Conservation (phyloP, 177 flowering plant genomes). For the Vitis hybrid region DNA sequence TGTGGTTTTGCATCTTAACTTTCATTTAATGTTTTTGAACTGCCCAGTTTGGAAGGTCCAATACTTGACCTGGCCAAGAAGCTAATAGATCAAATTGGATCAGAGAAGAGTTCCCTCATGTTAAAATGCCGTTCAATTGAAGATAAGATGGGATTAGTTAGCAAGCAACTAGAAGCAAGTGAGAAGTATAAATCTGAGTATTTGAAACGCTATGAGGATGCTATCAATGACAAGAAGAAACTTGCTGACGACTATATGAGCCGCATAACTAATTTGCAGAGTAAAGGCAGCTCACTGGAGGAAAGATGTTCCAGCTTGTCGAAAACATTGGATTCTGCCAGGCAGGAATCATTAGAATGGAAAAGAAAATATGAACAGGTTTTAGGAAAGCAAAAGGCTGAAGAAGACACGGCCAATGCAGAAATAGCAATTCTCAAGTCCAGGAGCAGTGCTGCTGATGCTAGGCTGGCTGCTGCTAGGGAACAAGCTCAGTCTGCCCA, state of each 20-base stretch:
- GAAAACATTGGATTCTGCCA: constrained; percentile 57
- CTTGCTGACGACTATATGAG: constrained; percentile 69
- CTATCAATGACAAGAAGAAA: constrained; percentile 77
- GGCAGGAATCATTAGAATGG: constrained; percentile 76
- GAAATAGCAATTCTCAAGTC: constrained; percentile 76
- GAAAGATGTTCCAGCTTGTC: constrained; percentile 59
- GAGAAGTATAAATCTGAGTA: constrained; percentile 81
- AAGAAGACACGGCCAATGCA: constrained; percentile 64
- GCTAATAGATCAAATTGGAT: constrained; percentile 64
- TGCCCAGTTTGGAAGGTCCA: constrained; percentile 89
- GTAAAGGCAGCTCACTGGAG: constrained; percentile 71
- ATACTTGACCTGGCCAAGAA: constrained; percentile 69
- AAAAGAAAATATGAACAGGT: constrained; percentile 79
- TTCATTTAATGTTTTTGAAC: background rate
- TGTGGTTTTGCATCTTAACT: background rate
- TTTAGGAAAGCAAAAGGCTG: constrained; percentile 55
- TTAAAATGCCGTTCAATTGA: constrained; percentile 79
- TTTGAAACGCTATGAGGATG: constrained; percentile 85
- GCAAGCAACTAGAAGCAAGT: constrained; percentile 82
- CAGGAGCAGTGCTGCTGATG: constrained; percentile 78
- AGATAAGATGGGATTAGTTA: constrained; percentile 65
- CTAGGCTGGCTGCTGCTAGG: constrained; percentile 84
- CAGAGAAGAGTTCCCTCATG: constrained; percentile 73
- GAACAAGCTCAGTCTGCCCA: constrained; percentile 85
- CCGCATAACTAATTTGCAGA: constrained; percentile 69